Evolutionary conservation across 2,329 filamentous ascomycete species (phyloP).

Genomic region (Cryphonectria naterciae): DNA sequence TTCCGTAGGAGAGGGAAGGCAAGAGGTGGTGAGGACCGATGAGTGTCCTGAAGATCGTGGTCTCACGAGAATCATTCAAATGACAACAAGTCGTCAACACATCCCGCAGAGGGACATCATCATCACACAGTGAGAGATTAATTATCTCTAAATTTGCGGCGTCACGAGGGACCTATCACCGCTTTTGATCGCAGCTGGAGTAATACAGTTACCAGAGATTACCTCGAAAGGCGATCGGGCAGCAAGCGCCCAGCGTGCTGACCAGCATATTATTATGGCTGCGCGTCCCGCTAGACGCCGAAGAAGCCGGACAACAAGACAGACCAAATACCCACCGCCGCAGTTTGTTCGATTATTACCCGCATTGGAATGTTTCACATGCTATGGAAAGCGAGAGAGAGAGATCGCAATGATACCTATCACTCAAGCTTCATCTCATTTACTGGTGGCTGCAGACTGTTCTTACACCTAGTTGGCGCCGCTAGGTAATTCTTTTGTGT

Average conservation of each 20-base stretch:
- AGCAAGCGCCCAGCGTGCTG: neutral
- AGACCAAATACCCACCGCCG: neutral
- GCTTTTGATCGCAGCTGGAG: neutral
- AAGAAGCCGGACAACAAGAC: neutral
- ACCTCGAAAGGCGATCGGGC: neutral
- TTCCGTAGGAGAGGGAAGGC: constrained; percentile 87
- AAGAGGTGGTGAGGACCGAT: constrained; percentile 63
- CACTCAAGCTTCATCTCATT: constrained; percentile 2
- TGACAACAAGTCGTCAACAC: neutral
- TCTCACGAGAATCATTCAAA: neutral
- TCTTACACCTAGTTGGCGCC: neutral
- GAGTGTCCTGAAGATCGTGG: constrained; percentile 32
- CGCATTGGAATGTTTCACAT: neutral
- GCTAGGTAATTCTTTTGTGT: neutral
- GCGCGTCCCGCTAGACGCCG: neutral
- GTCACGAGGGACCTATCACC: neutral
- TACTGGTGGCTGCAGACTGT: constrained; percentile 2
- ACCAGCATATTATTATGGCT: constrained; percentile 3
- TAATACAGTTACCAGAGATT: neutral
- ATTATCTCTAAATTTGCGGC: neutral
- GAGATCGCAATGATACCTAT: constrained; percentile 6
- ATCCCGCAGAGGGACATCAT: neutral
- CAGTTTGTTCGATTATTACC: constrained; percentile 10
- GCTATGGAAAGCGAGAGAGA: neutral
- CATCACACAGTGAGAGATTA: neutral